Conservation (phyloP, 2,329 filamentous ascomycete genomes). For the Lanzia echinophila region DNA sequence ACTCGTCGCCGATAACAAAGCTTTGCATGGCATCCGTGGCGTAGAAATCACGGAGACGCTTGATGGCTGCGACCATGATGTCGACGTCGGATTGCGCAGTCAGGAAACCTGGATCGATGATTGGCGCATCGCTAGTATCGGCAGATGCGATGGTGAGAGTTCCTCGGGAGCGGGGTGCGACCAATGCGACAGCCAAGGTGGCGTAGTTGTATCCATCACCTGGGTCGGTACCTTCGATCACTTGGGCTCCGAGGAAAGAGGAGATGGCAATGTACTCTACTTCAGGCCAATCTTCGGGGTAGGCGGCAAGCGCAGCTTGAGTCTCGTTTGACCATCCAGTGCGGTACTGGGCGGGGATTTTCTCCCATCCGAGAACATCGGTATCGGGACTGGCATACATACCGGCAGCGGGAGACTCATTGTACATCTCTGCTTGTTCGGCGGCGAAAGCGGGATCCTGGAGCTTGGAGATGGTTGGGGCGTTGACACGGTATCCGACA, state of each 20-base stretch:
- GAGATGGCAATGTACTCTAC: constrained; percentile 16
- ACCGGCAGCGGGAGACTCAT: not conserved
- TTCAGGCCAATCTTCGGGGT: constrained; percentile 20
- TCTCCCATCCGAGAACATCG: constrained; percentile 17
- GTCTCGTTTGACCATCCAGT: constrained; percentile 1
- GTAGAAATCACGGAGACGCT: constrained; percentile 34
- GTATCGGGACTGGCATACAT: constrained; percentile 7
- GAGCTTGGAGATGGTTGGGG: constrained; percentile 2
- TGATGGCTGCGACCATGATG: constrained; percentile 37
- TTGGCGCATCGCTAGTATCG: constrained; percentile 33
- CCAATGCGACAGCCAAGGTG: constrained; percentile 26
- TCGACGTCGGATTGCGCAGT: constrained; percentile 37
- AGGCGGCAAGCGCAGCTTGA: not conserved
- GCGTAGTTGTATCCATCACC: constrained; percentile 9
- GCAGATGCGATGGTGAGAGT: constrained; percentile 36
- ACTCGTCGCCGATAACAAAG: constrained; percentile 16
- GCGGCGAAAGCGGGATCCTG: not conserved
- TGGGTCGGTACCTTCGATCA: constrained; percentile 1
- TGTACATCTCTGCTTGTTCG: not conserved
- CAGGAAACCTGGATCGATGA: constrained; percentile 40
- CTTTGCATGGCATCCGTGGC: constrained; percentile 13
- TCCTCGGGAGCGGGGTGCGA: constrained; percentile 38
- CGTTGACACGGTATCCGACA: constrained; percentile 8
- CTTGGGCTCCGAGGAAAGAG: constrained; percentile 2
- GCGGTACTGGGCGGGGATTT: constrained; percentile 10